Evolutionary conservation across 768 basidiomycete genomes (phyloP).

Genomic region (Paxillus involutus): DNA sequence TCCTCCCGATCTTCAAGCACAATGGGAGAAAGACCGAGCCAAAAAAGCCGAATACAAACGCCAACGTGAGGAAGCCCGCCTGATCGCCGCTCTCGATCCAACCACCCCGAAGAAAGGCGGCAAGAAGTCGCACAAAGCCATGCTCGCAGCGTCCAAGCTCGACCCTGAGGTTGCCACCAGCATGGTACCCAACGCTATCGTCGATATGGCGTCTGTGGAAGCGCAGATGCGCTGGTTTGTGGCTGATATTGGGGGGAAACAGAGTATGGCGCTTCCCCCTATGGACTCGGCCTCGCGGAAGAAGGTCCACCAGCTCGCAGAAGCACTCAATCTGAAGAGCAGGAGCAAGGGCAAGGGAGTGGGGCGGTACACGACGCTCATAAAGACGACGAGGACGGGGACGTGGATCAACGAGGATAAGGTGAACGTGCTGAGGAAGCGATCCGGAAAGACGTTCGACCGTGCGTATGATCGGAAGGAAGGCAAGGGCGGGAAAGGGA

Average conservation of each 20-base stretch:
- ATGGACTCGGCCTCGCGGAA: slow-evolving; percentile 72
- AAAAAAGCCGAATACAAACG: slow-evolving; percentile 81
- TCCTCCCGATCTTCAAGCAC: slow-evolving; percentile 56
- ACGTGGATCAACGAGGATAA: slow-evolving; percentile 56
- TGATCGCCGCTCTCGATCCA: slow-evolving; percentile 62
- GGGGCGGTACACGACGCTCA: slow-evolving; percentile 75
- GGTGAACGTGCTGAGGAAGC: slow-evolving; percentile 45
- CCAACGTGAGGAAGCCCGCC: slow-evolving; percentile 54
- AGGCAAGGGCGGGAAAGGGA: slow-evolving; percentile 12
- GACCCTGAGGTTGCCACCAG: slow-evolving; percentile 37
- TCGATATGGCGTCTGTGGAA: slow-evolving; percentile 68
- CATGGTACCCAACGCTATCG: slow-evolving; percentile 46
- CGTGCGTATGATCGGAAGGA: slow-evolving; percentile 8
- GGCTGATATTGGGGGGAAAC: slow-evolving; percentile 46
- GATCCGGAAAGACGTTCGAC: slow-evolving; percentile 31
- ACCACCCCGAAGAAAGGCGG: slow-evolving; percentile 60
- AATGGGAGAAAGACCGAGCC: slow-evolving; percentile 80
- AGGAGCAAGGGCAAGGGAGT: slow-evolving; percentile 69
- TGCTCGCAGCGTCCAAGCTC: slow-evolving; percentile 53
- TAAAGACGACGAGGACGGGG: slow-evolving; percentile 63
- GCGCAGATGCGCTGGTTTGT: slow-evolving; percentile 72
- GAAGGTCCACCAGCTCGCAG: slow-evolving; percentile 78
- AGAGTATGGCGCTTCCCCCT: slow-evolving; percentile 71
- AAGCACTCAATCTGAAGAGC: slow-evolving; percentile 76
- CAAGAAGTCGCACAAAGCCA: slow-evolving; percentile 70